phyloP scores from a whole-genome alignment of 306 rosid genomes.

The Prunus padus region DNA sequence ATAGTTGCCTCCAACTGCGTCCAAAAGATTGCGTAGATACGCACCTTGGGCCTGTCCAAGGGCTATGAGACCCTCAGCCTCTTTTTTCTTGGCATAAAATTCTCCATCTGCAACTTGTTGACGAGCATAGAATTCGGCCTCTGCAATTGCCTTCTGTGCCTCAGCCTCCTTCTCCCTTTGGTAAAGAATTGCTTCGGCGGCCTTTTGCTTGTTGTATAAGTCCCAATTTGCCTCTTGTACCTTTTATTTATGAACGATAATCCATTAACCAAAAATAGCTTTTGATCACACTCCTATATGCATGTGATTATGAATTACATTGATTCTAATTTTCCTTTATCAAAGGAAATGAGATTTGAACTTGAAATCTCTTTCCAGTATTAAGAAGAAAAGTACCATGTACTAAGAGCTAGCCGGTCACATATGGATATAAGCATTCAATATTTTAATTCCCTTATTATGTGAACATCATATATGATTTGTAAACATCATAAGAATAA shows the following conservation, averaged over 20 bases:
- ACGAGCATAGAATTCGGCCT: constrained; percentile 28
- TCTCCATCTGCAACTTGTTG: constrained; percentile 33
- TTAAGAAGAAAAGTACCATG: too few relatives aligned
- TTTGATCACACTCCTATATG: too few relatives aligned
- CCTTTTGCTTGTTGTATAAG: constrained; percentile 36
- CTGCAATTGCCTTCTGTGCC: constrained; percentile 29
- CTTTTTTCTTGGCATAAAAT: constrained; percentile 38
- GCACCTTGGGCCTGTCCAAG: constrained; percentile 36
- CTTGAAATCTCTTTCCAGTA: too few relatives aligned
- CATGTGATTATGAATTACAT: too few relatives aligned
- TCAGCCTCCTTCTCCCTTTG: constrained; percentile 28
- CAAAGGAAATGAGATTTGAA: too few relatives aligned
- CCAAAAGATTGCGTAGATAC: constrained; percentile 25
- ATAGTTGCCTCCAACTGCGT: constrained; percentile 28
- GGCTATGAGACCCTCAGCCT: constrained; percentile 36
- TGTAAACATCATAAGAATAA: too few relatives aligned
- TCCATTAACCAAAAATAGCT: too few relatives aligned
- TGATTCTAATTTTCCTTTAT: too few relatives aligned
- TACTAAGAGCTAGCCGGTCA: too few relatives aligned
- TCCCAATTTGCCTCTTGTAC: constrained; percentile 47
- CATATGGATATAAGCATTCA: too few relatives aligned
- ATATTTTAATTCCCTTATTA: too few relatives aligned
- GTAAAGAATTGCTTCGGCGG: constrained; percentile 26
- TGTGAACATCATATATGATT: too few relatives aligned
- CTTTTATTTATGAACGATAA: background rate